These are phyloP conservation scores for Heterobasidion occidentale DNA, from an alignment of 1,284 basidiomycete species.

Conservation along the genomic window DNA sequence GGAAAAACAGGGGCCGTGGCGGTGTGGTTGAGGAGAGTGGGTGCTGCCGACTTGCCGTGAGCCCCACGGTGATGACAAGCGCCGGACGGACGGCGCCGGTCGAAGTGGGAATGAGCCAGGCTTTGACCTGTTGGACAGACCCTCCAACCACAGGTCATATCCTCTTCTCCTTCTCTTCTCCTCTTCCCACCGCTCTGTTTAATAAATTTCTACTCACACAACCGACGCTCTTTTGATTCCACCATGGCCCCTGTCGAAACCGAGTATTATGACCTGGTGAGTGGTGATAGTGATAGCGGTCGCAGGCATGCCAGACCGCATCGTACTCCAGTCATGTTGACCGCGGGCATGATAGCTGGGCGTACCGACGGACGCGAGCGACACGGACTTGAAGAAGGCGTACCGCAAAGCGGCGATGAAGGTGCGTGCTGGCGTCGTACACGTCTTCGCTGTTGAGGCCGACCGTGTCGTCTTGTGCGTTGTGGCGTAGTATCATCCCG, in stretches of 20 bases:
- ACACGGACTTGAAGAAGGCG: conserved; percentile 87
- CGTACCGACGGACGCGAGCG: conserved; percentile 44
- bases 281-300: background rate
- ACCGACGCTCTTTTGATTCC: background rate
- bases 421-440: conserved; percentile 32
- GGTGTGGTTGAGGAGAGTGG: no score
- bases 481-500: conserved; percentile 75
- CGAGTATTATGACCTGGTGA: conserved; percentile 40
- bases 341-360: conserved; percentile 26
- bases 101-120: no score
- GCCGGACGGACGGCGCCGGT: no score
- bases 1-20: no score
- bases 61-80: no score
- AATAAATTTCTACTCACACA: background rate
- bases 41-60: no score
- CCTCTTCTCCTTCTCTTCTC: background rate
- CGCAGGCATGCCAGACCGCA: background rate
- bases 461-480: background rate
- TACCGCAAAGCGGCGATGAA: conserved; percentile 95
- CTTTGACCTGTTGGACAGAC: background rate
- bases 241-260: conserved; percentile 40
- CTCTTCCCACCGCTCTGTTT: background rate
- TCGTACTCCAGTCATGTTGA: background rate
- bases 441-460: background rate
- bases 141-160: background rate